These are phyloP conservation scores for Drechmeria coniospora DNA, from an alignment of 2,329 filamentous ascomycete genomes.

Conservation along the genomic window DNA sequence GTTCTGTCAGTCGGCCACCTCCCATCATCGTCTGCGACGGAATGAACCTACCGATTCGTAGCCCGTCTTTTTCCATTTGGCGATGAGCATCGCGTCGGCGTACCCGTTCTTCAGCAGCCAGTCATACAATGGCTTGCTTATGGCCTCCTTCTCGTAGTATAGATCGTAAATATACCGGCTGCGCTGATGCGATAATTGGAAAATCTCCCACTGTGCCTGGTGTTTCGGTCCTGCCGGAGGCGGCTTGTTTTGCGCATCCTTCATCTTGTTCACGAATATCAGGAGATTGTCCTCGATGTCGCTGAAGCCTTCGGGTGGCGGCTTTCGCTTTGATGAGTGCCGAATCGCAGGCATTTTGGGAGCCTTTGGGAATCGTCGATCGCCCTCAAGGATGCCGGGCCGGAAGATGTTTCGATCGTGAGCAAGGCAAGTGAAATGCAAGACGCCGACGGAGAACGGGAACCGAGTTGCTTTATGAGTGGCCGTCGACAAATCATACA, in stretches of 20 bases:
- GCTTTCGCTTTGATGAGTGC: slow-evolving; percentile 61
- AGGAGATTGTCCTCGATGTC: slow-evolving; percentile 79
- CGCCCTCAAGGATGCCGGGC: too few relatives aligned
- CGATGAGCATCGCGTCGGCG: slow-evolving; percentile 86
- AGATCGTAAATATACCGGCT: slow-evolving; percentile 90
- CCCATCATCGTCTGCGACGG: neutral
- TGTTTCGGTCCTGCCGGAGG: slow-evolving; percentile 67
- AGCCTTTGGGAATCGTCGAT: too few relatives aligned
- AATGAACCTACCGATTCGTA: slow-evolving; percentile 69
- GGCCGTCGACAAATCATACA: too few relatives aligned
- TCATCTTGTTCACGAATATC: slow-evolving; percentile 82
- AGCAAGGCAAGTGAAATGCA: too few relatives aligned
- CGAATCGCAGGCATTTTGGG: slow-evolving; percentile 64
- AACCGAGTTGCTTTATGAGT: too few relatives aligned
- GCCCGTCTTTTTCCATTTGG: slow-evolving; percentile 99
- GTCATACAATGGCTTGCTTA: slow-evolving; percentile 82
- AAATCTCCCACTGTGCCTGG: slow-evolving; percentile 91
- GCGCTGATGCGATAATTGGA: slow-evolving; percentile 91
- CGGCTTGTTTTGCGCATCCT: slow-evolving; percentile 84
- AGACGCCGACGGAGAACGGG: too few relatives aligned
- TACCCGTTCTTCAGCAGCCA: slow-evolving; percentile 95
- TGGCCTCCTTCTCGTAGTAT: slow-evolving; percentile 95
- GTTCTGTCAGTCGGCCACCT: slow-evolving; percentile 10
- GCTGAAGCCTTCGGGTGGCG: slow-evolving; percentile 71
- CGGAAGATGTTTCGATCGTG: too few relatives aligned